phyloP scores from a whole-genome alignment of 306 rosid genomes.

The Vicia faba region DNA sequence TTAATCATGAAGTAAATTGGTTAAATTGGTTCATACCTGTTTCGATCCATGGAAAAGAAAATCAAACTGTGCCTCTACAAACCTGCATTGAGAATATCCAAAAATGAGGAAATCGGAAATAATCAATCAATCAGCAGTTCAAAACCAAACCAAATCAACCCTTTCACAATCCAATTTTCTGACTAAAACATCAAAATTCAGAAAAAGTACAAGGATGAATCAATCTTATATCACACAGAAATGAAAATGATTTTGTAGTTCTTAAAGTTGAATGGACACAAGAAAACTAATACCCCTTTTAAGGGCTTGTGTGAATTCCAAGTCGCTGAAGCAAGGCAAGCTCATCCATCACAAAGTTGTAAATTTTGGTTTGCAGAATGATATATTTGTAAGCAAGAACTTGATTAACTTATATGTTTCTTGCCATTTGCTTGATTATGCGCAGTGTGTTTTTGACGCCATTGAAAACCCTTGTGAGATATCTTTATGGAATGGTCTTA shows the following conservation, averaged over 20 bases:
- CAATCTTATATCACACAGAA: background rate
- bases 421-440: conserved; percentile 48
- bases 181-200: too few relatives aligned
- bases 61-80: too few relatives aligned
- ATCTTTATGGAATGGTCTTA: too few relatives aligned
- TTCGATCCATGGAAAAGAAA: too few relatives aligned
- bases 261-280: conserved; percentile 48
- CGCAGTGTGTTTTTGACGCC: conserved; percentile 54
- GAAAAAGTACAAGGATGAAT: too few relatives aligned
- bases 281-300: conserved; percentile 53
- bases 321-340: conserved; percentile 56
- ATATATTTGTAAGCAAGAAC: conserved; percentile 51
- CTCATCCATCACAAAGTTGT: conserved; percentile 67
- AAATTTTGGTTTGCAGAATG: conserved; percentile 58
- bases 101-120: too few relatives aligned
- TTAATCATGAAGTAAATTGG: too few relatives aligned
- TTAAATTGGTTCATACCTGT: too few relatives aligned
- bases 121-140: too few relatives aligned
- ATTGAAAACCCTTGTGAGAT: conserved; percentile 49
- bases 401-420: conserved; percentile 63
- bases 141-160: background rate
- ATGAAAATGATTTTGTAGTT: background rate
- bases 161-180: conserved; percentile 6
- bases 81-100: too few relatives aligned
- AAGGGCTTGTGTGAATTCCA: conserved; percentile 50